Evolutionary conservation across 1,284 basidiomycete species (phyloP).

Genomic region (Pyrrhoderma noxium): DNA sequence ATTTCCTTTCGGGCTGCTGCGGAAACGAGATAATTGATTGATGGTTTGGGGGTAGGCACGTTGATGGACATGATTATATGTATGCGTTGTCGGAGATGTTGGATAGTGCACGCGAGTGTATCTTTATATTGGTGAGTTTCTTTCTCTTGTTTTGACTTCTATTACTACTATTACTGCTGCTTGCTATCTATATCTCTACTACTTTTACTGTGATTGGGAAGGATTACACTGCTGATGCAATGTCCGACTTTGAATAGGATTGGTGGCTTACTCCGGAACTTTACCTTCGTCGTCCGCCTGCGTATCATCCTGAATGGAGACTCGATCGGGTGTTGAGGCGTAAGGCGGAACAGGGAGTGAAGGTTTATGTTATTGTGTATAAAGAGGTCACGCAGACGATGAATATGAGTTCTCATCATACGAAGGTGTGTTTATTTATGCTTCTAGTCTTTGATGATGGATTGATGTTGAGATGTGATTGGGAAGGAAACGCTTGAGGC

Average conservation of each 20-base stretch:
- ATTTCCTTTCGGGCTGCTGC: too few relatives aligned
- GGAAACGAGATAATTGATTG: background rate
- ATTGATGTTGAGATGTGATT: background rate
- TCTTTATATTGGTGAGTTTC: constrained; percentile 62
- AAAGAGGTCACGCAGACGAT: constrained; percentile 91
- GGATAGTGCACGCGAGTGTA: constrained; percentile 66
- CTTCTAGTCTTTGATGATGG: background rate
- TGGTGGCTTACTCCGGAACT: constrained; percentile 93
- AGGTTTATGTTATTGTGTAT: constrained; percentile 83
- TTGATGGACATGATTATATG: constrained; percentile 92
- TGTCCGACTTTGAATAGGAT: constrained; percentile 39
- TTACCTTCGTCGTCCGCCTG: constrained; percentile 85
- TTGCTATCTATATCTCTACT: background rate
- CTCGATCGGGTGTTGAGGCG: constrained; percentile 77
- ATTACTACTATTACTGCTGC: too few relatives aligned
- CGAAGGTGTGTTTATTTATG: constrained; percentile 46
- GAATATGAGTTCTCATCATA: constrained; percentile 80
- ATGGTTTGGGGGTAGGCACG: too few relatives aligned
- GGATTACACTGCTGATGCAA: too few relatives aligned
- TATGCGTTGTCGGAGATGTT: constrained; percentile 87
- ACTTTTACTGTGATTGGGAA: background rate
- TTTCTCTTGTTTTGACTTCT: background rate
- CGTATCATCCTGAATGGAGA: constrained; percentile 76
- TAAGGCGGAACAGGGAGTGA: constrained; percentile 88
- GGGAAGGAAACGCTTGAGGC: constrained; percentile 64